Base-by-base conservation (phyloP, 768 basidiomycete species). In the Naganishia onofrii region DNA sequence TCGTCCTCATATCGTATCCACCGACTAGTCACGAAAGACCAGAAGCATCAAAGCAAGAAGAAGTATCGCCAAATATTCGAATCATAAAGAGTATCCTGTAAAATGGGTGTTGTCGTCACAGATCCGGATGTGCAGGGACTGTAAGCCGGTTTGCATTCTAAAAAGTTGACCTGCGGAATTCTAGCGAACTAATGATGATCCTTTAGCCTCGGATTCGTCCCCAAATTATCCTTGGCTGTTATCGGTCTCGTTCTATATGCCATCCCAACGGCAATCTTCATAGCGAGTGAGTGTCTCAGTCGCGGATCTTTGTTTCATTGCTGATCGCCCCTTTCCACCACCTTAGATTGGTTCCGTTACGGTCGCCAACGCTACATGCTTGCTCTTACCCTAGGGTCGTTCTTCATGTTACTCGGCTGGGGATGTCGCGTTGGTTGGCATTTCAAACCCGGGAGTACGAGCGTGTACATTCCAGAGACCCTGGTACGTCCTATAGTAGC, bases 391-490 rank as follows among this genome's bases (percentile, higher is more conserved):
- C 21, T 55, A 23, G 67, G 67, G 1, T 42, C 54, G 19, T 26
- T 46, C 44, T 51, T 38, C 34, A 76, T 79, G 70, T 75, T 70
- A 19, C 7, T 78, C 32, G 80, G 80, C n/a, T 67, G 79, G 23
- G 74, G 70, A 0, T 44, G 79, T 26, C 57, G 80, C 38, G 58
- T 81, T 7, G 69, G 68, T 1, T 71, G 79, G 29, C 68, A 78
- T 13, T 73, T 57, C 15, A 76, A 79, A 66, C 72, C 71, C 0
- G 77, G 79, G 36, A 72, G 70, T 15, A 34, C 68, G 55, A 76
- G 78, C 15, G 42, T 79, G 6, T 81, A 79, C 57, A 78, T 78
- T 65, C 74, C 75, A 38, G 69, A 72, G 67, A 78, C 79, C 63
- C 68, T 79, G 55, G 67, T 68, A 44, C 42, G 67, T 54, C 34